Evolutionary conservation across 2,329 filamentous ascomycete species (phyloP), one percentile per base, ranked within the genome.

Genomic region (Ustilaginoidea virens): DNA sequence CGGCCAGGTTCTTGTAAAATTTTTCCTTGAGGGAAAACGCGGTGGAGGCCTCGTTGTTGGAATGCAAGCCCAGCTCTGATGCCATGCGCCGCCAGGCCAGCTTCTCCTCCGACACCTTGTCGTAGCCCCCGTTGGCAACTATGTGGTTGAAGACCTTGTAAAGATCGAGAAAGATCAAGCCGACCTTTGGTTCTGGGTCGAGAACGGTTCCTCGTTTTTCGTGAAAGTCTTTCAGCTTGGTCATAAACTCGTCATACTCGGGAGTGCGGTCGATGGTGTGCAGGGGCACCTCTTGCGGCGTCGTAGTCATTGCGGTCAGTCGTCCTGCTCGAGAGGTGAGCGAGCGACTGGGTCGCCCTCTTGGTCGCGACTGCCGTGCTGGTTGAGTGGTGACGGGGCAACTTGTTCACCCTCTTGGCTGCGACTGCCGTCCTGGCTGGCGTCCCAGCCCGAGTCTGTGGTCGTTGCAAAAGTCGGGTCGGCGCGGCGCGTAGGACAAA

Each of bases 1-100:
- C 83, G 9, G 79, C 78, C 25, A 93, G 67, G 44, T 87, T 83
- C 52, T 83, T 86, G 61, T 92, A 92, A 58, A 90, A 93, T 37
- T 80, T 74, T 32, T 80, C 78, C 57, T 93, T 93, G 32, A 92
- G 61, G 34, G 79, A 69, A 55, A 92, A 92, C 10, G 82, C 83
- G 34, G 83, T 73, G n/a, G 82, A 81, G 5, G 82, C 67, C 37
- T 81, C 73, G 46, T 87, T 85, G 43, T 69, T 66, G 32, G 74
- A 74, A 45, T 73, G 73, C 37, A 86, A 69, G 28, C 80, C 72
- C 33, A 92, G 76, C 42, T 85, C 75, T 30, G 74, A 66, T 9
- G 78, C 80, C 43, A 92, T 67, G 42, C 73, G 74, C 38, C 82
- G 71, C 85, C 85, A 93, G 29, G 80, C 79, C 38, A 92, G 67